Conservation (phyloP, 1,139 yeast species). For the Kodamaea derodonti region DNA sequence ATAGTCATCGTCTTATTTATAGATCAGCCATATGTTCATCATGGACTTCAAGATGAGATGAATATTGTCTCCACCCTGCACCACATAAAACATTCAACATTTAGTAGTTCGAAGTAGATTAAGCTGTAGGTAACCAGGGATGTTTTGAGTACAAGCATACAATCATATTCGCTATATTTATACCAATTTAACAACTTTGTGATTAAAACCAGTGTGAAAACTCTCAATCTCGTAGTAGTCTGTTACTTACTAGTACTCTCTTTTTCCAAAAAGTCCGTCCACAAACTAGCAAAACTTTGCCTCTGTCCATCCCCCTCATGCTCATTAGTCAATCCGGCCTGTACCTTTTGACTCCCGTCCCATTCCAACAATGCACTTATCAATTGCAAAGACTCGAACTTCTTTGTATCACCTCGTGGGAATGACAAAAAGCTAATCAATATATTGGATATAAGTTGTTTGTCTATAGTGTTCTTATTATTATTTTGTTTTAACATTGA, state of each 20-base stretch:
- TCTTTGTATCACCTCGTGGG: slow-evolving; percentile 91
- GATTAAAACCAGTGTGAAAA: too few relatives aligned
- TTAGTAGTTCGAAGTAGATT: too few relatives aligned
- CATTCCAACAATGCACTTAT: slow-evolving; percentile 81
- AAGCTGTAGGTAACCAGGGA: too few relatives aligned
- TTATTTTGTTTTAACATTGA: slow-evolving; percentile 72
- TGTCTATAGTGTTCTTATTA: slow-evolving; percentile 67
- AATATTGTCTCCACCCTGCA: too few relatives aligned
- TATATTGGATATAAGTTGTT: slow-evolving; percentile 82
- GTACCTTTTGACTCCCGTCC: slow-evolving; percentile 79
- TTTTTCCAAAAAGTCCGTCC: slow-evolving; percentile 87
- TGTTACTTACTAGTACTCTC: slow-evolving; percentile 47
- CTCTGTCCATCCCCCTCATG: slow-evolving; percentile 26
- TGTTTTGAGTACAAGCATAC: too few relatives aligned
- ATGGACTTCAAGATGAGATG: too few relatives aligned
- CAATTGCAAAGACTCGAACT: slow-evolving; percentile 84
- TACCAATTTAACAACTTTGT: too few relatives aligned
- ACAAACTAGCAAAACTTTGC: slow-evolving; percentile 77
- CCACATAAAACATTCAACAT: too few relatives aligned
- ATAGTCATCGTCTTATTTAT: too few relatives aligned
- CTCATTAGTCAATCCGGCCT: slow-evolving; percentile 69
- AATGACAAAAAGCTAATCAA: slow-evolving; percentile 79
- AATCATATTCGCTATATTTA: too few relatives aligned
- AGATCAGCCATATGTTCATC: too few relatives aligned
- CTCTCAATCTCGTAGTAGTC: neutral